Percentiles rank a stretch among this genome's conserved stretches.
Conservation (phyloP, 2,329 filamentous ascomycete species). For the Neocatenulostroma microsporum region DNA sequence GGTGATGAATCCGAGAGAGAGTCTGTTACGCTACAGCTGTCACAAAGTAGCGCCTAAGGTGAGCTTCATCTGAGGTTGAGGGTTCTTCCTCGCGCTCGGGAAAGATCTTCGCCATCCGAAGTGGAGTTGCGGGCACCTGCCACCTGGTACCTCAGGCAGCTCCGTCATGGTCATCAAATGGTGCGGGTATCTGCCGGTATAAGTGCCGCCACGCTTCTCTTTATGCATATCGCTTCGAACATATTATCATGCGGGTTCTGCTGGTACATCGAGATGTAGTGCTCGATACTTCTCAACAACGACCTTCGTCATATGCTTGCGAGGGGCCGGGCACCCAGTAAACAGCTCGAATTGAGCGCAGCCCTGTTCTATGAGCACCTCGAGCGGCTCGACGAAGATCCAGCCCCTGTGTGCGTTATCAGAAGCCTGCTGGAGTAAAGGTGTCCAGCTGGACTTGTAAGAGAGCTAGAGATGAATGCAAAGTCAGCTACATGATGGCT, state of each 20-base stretch:
- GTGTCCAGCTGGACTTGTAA: conserved; percentile 66
- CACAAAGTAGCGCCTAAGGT: no score
- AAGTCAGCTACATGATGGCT: background rate
- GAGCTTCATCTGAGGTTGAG: no score
- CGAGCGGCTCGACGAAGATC: conserved; percentile 68
- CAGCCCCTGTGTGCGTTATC: conserved; percentile 54
- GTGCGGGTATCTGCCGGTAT: no score
- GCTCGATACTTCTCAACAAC: conserved; percentile 30
- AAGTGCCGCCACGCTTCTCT: no score
- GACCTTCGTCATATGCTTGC: conserved; percentile 61
- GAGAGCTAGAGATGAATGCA: conserved; percentile 36
- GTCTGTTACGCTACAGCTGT: no score
- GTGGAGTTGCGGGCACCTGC: background rate
- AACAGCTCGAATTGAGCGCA: conserved; percentile 78
- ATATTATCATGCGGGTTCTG: conserved; percentile 3
- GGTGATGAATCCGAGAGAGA: background rate
- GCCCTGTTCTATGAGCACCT: conserved; percentile 69
- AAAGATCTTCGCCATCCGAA: no score
- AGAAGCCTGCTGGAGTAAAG: conserved; percentile 60
- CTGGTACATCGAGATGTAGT: background rate
- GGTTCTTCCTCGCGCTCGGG: no score
- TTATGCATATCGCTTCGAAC: no score
- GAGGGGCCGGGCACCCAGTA: conserved; percentile 63
- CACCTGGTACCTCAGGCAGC: conserved; percentile 1
- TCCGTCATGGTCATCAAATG: background rate